A percentile compares a stretch with the other conserved stretches of the same genome.
phyloP scores from a whole-genome alignment of 148 eudicot species.

The Polygonum maritimum region DNA sequence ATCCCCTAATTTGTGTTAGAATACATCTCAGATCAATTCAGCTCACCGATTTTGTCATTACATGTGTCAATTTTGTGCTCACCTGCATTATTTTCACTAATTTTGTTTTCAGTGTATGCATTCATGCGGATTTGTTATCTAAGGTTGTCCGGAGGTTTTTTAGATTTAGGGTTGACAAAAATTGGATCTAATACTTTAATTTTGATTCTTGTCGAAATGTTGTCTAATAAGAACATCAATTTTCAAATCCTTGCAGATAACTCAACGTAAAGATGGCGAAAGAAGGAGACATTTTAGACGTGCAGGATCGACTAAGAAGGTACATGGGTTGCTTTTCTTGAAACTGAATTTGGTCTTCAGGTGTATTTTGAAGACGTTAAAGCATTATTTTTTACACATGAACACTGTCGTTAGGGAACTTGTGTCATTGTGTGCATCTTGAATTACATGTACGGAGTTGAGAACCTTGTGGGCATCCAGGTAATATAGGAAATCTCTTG shows the following conservation, averaged over 20 bases:
- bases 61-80: too few relatives aligned
- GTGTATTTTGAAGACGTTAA: conserved; percentile 73
- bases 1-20: too few relatives aligned
- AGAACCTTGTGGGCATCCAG: conserved; percentile 54
- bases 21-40: too few relatives aligned
- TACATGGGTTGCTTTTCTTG: conserved; percentile 14
- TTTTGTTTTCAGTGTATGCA: too few relatives aligned
- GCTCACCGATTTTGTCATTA: too few relatives aligned
- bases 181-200: too few relatives aligned
- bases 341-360: conserved; percentile 24
- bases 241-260: conserved; percentile 33
- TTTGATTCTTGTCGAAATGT: neutral
- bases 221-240: neutral
- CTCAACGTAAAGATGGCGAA: conserved; percentile 58
- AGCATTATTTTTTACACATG: conserved; percentile 82
- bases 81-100: too few relatives aligned
- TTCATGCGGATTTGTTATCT: too few relatives aligned
- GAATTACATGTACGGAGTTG: conserved; percentile 71
- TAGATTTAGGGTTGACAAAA: too few relatives aligned
- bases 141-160: too few relatives aligned
- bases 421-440: conserved; percentile 64
- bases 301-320: conserved; percentile 80
- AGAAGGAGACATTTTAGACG: conserved; percentile 81
- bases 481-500: conserved; percentile 26
- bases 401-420: conserved; percentile 88